These are phyloP conservation scores for Caryocar brasiliense DNA, from an alignment of 441 rosid genomes.

Conservation along the genomic window DNA sequence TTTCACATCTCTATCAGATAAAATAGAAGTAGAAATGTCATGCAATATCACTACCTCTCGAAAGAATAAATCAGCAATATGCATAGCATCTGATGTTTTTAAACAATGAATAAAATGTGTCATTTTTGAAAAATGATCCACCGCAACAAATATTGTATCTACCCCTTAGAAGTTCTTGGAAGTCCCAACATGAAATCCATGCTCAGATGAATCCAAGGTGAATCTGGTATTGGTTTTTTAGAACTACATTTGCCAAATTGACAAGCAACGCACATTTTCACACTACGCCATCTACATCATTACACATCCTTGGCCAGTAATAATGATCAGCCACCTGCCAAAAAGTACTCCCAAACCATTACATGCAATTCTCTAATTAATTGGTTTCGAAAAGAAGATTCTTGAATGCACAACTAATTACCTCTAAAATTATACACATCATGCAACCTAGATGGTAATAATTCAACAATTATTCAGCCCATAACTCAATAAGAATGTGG, in stretches of 20 bases:
- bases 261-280: background rate
- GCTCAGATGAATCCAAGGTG: background rate
- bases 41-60: too few species aligned
- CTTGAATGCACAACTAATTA: background rate
- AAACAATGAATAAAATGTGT: background rate
- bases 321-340: background rate
- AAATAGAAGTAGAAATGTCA: too few species aligned
- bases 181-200: background rate
- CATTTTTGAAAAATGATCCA: background rate
- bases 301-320: background rate
- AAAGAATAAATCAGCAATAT: background rate
- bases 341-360: constrained; percentile 5
- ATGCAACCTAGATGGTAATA: background rate
- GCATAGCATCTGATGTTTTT: background rate
- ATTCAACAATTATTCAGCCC: background rate
- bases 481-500: background rate
- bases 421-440: background rate
- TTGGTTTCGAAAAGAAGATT: background rate
- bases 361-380: background rate
- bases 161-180: background rate
- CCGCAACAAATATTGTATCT: background rate
- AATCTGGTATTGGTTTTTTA: background rate
- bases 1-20: too few species aligned
- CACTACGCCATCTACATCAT: background rate
- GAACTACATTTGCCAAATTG: background rate